A percentile compares a stretch with the other conserved stretches of the same genome.
phyloP scores from a whole-genome alignment of 225 moss, liverwort and hornwort species.

The Takakia lepidozioides region DNA sequence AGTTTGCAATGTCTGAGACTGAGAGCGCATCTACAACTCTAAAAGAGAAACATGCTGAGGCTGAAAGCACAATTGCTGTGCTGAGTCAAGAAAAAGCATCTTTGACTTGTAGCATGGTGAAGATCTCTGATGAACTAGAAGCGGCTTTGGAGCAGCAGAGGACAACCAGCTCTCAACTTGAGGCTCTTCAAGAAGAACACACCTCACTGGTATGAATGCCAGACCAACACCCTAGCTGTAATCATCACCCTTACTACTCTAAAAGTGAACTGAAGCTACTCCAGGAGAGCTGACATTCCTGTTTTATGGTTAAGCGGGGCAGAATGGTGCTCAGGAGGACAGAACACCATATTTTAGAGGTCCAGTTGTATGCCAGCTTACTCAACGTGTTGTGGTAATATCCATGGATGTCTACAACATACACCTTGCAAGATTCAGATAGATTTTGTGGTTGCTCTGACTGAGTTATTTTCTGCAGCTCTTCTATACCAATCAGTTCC shows the following conservation, averaged over 20 bases:
- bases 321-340: too few species aligned
- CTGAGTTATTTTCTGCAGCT: background rate
- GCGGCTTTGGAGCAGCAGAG: conserved; percentile 33
- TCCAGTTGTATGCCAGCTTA: too few species aligned
- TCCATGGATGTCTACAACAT: too few species aligned
- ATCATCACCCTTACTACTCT: too few species aligned
- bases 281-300: too few species aligned
- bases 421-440: background rate
- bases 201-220: conserved; percentile 27
- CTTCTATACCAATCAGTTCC: too few species aligned
- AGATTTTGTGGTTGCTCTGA: background rate
- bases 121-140: conserved; percentile 30
- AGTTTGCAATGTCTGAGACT: conserved; percentile 72
- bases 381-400: too few species aligned
- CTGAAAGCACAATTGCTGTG: conserved; percentile 37
- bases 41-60: conserved; percentile 56
- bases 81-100: conserved; percentile 51
- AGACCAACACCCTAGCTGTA: too few species aligned
- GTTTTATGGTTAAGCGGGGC: too few species aligned
- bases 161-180: conserved; percentile 24
- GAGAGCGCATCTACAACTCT: conserved; percentile 42
- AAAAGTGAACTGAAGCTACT: too few species aligned
- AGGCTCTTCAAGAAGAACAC: conserved; percentile 44
- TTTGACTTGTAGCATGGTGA: conserved; percentile 18
- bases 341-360: too few species aligned